Percentiles rank a stretch among this genome's conserved stretches.
phyloP scores from a whole-genome alignment of 805 yeast species.

The Pichia nakasei region DNA sequence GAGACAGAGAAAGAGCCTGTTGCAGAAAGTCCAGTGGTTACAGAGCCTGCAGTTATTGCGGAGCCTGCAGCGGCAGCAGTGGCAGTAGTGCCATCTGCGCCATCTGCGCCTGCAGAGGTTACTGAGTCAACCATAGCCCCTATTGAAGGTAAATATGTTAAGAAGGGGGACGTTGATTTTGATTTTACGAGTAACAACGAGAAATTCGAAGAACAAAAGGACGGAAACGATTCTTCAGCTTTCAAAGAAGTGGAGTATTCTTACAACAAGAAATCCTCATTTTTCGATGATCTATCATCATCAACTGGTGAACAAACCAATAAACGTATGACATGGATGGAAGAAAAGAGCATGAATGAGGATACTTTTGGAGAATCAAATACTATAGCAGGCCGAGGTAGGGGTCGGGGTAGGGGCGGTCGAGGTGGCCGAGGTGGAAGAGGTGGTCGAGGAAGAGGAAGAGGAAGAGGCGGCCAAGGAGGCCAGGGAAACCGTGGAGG shows the following conservation, averaged over 20 bases:
- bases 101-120: too few species aligned
- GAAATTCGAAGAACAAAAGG: conserved; percentile 43
- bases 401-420: conserved; percentile 15
- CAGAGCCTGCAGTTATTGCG: too few species aligned
- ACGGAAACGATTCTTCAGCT: too few species aligned
- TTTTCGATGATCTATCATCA: conserved; percentile 79
- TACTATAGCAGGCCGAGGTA: conserved; percentile 28
- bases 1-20: neutral
- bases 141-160: neutral
- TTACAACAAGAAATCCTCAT: conserved; percentile 77
- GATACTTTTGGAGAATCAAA: conserved; percentile 76
- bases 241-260: conserved; percentile 20
- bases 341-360: conserved; percentile 62
- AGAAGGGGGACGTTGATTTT: conserved; percentile 37
- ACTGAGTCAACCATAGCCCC: too few species aligned
- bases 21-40: conserved; percentile 2
- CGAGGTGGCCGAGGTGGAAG: conserved; percentile 19
- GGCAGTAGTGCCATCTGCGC: too few species aligned
- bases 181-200: conserved; percentile 73
- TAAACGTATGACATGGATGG: conserved; percentile 52
- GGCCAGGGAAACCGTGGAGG: conserved; percentile 23
- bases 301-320: conserved; percentile 41
- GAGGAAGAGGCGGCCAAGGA: conserved; percentile 24
- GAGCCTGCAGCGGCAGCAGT: too few species aligned
- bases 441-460: conserved; percentile 40